These are phyloP conservation scores for Colletotrichum truncatum DNA, from an alignment of 2,329 filamentous ascomycete species.

Conservation along the genomic window DNA sequence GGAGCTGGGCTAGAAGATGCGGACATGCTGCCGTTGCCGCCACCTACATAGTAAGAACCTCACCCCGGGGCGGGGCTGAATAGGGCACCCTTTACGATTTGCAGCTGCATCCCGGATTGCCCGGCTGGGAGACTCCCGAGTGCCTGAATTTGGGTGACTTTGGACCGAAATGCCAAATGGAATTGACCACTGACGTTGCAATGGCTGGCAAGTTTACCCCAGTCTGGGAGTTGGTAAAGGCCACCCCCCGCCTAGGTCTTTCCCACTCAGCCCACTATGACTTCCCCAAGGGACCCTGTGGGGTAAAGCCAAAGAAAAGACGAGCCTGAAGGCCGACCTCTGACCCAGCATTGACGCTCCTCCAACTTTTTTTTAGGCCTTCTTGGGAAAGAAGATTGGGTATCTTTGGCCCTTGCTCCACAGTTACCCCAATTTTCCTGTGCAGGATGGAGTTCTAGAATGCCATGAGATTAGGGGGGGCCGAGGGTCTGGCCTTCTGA, in stretches of 20 bases:
- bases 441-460: constrained; percentile 21
- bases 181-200: constrained; percentile 3
- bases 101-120: constrained; percentile 7
- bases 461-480: background rate
- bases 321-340: background rate
- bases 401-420: constrained; percentile 4
- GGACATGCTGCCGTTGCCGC: background rate
- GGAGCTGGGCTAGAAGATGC: constrained; percentile 12
- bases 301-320: background rate
- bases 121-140: constrained; percentile 5
- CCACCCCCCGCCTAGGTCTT: background rate
- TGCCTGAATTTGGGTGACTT: background rate
- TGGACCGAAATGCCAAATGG: background rate
- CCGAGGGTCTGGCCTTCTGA: constrained; percentile 1
- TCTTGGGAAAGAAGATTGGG: constrained; percentile 13
- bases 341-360: background rate
- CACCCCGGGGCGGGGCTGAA: constrained; percentile 23
- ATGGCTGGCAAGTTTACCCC: background rate
- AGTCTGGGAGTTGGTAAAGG: background rate
- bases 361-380: constrained; percentile 8
- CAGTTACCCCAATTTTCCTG: constrained; percentile 13
- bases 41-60: background rate
- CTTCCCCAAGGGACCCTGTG: constrained; percentile 2
- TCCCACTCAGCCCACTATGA: too few relatives aligned
- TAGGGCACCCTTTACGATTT: background rate